phyloP scores from a whole-genome alignment of 306 rosid genomes.

The Abrus pulchellus region DNA sequence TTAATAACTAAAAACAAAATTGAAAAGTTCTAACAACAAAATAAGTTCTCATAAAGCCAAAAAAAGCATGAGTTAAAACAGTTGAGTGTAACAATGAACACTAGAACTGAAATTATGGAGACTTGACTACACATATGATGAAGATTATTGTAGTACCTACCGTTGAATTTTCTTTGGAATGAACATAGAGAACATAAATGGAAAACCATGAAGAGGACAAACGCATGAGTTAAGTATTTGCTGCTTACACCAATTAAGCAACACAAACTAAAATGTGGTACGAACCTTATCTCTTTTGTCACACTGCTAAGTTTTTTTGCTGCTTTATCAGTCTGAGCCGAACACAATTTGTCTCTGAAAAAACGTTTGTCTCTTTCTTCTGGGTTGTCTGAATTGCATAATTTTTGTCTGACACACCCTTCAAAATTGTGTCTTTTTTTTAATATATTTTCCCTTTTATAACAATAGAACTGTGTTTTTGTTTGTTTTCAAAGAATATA shows the following conservation, averaged over 20 bases:
- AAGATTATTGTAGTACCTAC: not conserved
- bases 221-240: conserved; percentile 41
- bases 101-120: conserved; percentile 6
- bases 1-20: not conserved
- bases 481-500: conserved; percentile 53
- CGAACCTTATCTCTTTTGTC: conserved; percentile 58
- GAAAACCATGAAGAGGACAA: conserved; percentile 49
- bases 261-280: conserved; percentile 36
- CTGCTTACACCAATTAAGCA: conserved; percentile 50
- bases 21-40: conserved; percentile 6
- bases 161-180: conserved; percentile 24
- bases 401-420: conserved; percentile 52
- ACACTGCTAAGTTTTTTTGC: conserved; percentile 27
- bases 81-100: not conserved
- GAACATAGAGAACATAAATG: conserved; percentile 41
- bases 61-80: not conserved
- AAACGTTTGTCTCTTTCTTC: conserved; percentile 50
- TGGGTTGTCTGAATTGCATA: conserved; percentile 49
- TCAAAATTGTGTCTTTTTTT: not conserved
- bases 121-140: not conserved
- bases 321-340: conserved; percentile 51
- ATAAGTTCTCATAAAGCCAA: not conserved
- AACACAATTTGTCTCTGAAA: conserved; percentile 57
- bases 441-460: not conserved
- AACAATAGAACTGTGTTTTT: conserved; percentile 39